Base-by-base conservation (phyloP, 2,329 filamentous ascomycete genomes). In the Coleophoma eucalyptorum region DNA sequence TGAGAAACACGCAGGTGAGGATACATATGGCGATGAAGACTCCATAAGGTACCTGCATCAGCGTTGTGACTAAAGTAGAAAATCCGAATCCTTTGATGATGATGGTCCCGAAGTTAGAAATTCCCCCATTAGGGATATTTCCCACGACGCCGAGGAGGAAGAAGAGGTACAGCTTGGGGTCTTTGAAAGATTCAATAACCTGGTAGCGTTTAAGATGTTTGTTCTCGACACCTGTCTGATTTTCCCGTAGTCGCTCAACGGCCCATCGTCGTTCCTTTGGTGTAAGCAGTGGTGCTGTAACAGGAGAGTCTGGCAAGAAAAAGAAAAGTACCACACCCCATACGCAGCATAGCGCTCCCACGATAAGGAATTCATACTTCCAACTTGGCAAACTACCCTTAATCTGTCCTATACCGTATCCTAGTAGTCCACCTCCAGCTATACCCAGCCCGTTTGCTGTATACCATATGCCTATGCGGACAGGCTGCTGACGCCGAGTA, bases 311-410 rank as follows among this genome's bases (percentile, higher is more conserved):
- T 74, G 80, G 59, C 65, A 79, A 70, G 81, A 83, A 72, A 78
- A 83, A 68, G 73, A 73, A 60, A 75, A 58, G 35, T n/a, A 57
- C 43, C 6, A 58, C 43, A 3, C 50, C 52, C 54, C 54, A 57
- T 13, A 50, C 38, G 10, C 34, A 21, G 16, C 54, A 55, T n/a
- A 57, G 26, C 11, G 53, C 51, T 5, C 72, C 72, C 5, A 81
- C 81, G 12, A 87, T 75, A 12, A 88, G 65, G 60, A 87, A 87
- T 50, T 86, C 83, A 55, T 84, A 87, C 60, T 83, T 81, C 84
- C 84, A 88, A 0, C 76, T 78, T 0, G 76, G 71, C 18, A 87
- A 70, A 1, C 72, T 68, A 13, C 78, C 80, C 37, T 73, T 70
- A 56, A 82, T 81, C 55, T 83, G 73, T 1, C 83, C 82, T 43